These are phyloP conservation scores for Dothideomycetes sp. DNA, from an alignment of 2,329 filamentous ascomycete genomes.

Conservation along the genomic window DNA sequence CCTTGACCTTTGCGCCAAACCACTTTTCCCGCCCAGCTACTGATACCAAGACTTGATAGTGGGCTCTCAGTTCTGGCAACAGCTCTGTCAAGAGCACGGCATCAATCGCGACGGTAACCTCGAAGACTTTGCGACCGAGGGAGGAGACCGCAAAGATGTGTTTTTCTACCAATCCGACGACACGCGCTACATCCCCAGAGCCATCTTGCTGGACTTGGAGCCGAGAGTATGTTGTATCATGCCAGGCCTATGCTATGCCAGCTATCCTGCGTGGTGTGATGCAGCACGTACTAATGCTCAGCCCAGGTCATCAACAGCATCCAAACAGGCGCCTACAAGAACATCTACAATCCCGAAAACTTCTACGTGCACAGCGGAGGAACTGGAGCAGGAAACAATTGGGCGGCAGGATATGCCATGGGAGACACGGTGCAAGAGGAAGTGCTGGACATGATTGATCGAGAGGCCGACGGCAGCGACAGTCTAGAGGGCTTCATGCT, in stretches of 20 bases:
- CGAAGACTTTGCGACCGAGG: constrained; percentile 94
- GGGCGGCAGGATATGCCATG: constrained; percentile 91
- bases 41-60: constrained; percentile 46
- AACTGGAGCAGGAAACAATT: constrained; percentile 92
- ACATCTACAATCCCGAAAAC: constrained; percentile 99
- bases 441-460: constrained; percentile 98
- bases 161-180: constrained; percentile 99
- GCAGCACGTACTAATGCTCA: constrained; percentile 1
- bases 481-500: constrained; percentile 98
- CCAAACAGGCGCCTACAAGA: constrained; percentile 87
- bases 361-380: constrained; percentile 95
- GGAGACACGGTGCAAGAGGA: constrained; percentile 90
- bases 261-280: background rate
- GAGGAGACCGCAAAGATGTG: constrained; percentile 95
- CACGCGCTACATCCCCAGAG: constrained; percentile 92
- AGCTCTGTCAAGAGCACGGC: constrained; percentile 94
- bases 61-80: constrained; percentile 97
- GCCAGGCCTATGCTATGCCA: no score
- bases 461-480: constrained; percentile 95
- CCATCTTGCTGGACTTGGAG: constrained; percentile 90
- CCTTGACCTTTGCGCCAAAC: background rate
- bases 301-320: constrained; percentile 84
- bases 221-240: constrained; percentile 67
- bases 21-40: constrained; percentile 13
- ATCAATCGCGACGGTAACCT: constrained; percentile 97